These are phyloP conservation scores for Russula brevipes DNA, from an alignment of 768 basidiomycete species.

Conservation along the genomic window DNA sequence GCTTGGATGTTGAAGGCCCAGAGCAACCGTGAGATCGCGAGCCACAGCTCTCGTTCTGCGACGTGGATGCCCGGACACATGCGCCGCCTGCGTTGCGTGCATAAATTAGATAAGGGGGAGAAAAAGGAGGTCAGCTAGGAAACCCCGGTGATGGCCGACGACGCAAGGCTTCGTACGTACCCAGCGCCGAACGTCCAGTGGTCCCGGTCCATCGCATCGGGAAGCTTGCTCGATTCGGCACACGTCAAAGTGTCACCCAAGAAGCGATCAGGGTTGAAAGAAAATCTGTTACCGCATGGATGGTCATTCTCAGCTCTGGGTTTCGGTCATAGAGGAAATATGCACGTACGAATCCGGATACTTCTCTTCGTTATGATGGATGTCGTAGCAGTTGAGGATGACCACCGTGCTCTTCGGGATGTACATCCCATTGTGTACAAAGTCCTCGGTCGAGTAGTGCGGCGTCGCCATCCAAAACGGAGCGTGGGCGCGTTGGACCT, in stretches of 20 bases:
- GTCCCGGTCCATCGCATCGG: slow-evolving; percentile 35
- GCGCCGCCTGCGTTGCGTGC: slow-evolving; percentile 26
- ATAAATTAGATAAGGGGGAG: too few relatives aligned
- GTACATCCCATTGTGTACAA: slow-evolving; percentile 30
- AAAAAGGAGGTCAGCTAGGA: background rate
- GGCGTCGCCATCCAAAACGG: slow-evolving; percentile 33
- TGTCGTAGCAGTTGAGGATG: slow-evolving; percentile 29
- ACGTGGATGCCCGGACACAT: slow-evolving; percentile 44
- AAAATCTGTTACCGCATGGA: slow-evolving; percentile 18
- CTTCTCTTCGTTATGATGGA: slow-evolving; percentile 32
- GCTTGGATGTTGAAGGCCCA: slow-evolving; percentile 44
- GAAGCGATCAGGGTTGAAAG: slow-evolving; percentile 43
- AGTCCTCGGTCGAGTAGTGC: slow-evolving; percentile 32
- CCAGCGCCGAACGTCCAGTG: slow-evolving; percentile 50
- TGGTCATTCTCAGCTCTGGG: background rate
- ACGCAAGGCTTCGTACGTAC: slow-evolving; percentile 29
- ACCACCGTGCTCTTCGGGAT: slow-evolving; percentile 32
- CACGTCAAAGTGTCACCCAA: slow-evolving; percentile 36
- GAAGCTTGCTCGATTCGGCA: slow-evolving; percentile 41
- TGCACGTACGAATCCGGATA: slow-evolving; percentile 37
- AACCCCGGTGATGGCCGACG: too few relatives aligned
- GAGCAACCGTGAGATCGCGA: slow-evolving; percentile 43
- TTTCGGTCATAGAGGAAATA: slow-evolving; percentile 17
- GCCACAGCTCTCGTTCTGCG: slow-evolving; percentile 43
- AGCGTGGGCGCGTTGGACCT: slow-evolving; percentile 27